Percentiles rank a stretch among this genome's conserved stretches.
Conservation (phyloP, 371 early-diverging fungal species). For the Zychaea mexicana region DNA sequence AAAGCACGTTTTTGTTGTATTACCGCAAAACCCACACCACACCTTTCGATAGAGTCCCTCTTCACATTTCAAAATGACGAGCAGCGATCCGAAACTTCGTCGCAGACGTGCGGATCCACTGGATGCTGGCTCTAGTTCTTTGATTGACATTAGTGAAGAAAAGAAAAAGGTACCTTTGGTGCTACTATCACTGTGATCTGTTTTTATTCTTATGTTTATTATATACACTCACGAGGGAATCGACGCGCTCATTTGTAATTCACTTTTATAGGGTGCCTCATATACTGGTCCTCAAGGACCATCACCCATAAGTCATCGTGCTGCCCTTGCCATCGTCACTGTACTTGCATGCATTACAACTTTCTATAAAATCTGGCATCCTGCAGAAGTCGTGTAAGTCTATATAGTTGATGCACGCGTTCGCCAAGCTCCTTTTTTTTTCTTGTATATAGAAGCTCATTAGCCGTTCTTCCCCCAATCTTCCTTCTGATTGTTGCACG, state of each 20-base stretch:
- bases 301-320: not conserved
- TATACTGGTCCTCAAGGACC: not conserved
- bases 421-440: not conserved
- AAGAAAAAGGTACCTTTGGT: slow-evolving; percentile 4
- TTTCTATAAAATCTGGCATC: slow-evolving; percentile 62
- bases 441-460: not conserved
- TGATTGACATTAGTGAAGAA: not conserved
- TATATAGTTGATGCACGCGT: too few relatives aligned
- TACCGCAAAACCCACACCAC: too few relatives aligned
- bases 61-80: too few relatives aligned
- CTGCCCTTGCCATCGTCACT: slow-evolving; percentile 13
- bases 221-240: not conserved
- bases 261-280: not conserved
- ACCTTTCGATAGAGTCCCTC: too few relatives aligned
- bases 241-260: not conserved
- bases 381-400: slow-evolving; percentile 72
- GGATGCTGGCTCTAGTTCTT: not conserved
- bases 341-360: slow-evolving; percentile 17
- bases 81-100: slow-evolving; percentile 3
- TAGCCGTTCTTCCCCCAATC: not conserved
- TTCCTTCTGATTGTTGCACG: too few relatives aligned
- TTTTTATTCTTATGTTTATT: not conserved
- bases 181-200: not conserved
- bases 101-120: slow-evolving; percentile 2
- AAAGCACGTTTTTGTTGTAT: too few relatives aligned